Conservation (phyloP, 2,329 filamentous ascomycete species). For the Penicillium sp. region DNA sequence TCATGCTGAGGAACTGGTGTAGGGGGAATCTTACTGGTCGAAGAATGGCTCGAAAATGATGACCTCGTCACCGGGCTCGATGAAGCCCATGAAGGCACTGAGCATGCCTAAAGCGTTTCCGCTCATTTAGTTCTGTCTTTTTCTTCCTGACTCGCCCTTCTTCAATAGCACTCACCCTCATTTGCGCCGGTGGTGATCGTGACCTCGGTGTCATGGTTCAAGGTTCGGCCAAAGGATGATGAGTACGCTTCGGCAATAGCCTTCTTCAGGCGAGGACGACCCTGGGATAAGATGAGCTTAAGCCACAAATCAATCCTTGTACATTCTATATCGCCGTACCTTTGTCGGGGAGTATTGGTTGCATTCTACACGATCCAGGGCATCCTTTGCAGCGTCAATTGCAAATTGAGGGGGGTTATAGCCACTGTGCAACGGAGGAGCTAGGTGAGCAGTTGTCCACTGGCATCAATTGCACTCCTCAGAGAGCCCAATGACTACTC, state of each 20-base stretch:
- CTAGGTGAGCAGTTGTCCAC: background rate
- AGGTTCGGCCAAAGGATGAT: conserved; percentile 76
- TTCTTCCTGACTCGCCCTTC: background rate
- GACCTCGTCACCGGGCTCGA: conserved; percentile 92
- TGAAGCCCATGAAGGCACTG: conserved; percentile 95
- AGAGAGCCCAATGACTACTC: conserved; percentile 36
- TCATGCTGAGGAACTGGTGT: background rate
- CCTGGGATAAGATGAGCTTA: conserved; percentile 45
- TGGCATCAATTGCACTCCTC: background rate
- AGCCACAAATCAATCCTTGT: background rate
- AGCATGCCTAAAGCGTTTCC: conserved; percentile 67
- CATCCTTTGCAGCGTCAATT: conserved; percentile 84
- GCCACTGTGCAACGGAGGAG: conserved; percentile 51
- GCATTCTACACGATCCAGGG: conserved; percentile 88
- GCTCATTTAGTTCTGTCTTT: background rate
- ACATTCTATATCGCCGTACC: conserved; percentile 37
- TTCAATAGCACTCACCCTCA: conserved; percentile 39
- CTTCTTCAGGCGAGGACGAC: conserved; percentile 86
- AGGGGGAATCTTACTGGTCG: conserved; percentile 68
- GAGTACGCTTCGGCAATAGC: conserved; percentile 92
- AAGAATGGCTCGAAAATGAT: conserved; percentile 99
- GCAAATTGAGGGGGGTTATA: conserved; percentile 95
- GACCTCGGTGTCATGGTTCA: conserved; percentile 90
- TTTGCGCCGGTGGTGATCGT: conserved; percentile 78
- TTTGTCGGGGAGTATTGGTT: conserved; percentile 98